These are phyloP conservation scores for Agaricus subrufescens DNA, from an alignment of 768 basidiomycete species.

Conservation along the genomic window DNA sequence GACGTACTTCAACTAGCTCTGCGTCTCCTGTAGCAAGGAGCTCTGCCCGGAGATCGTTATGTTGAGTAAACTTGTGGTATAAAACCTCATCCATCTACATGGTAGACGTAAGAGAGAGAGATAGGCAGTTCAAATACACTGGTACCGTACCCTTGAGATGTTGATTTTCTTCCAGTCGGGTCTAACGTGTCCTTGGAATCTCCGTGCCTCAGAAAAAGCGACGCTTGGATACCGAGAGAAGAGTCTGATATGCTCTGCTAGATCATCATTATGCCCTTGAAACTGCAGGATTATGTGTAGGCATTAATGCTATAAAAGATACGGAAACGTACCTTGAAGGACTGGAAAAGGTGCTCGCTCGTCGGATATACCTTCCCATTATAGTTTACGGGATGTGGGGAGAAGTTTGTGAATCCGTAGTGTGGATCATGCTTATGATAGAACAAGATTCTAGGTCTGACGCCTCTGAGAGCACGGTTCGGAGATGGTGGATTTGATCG, in stretches of 20 bases:
- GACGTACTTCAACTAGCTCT: slow-evolving; percentile 61
- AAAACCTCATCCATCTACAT: slow-evolving; percentile 62
- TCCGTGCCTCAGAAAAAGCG: slow-evolving; percentile 65
- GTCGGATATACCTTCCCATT: slow-evolving; percentile 66
- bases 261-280: slow-evolving; percentile 48
- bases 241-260: slow-evolving; percentile 67
- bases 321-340: slow-evolving; percentile 51
- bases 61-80: slow-evolving; percentile 70
- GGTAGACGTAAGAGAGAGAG: not conserved
- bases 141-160: slow-evolving; percentile 46
- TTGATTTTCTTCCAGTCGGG: slow-evolving; percentile 68
- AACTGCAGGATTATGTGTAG: slow-evolving; percentile 37
- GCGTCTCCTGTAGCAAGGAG: slow-evolving; percentile 63
- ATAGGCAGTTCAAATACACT: not conserved
- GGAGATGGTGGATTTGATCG: slow-evolving; percentile 12
- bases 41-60: slow-evolving; percentile 50
- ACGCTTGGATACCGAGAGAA: slow-evolving; percentile 58
- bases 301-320: not conserved
- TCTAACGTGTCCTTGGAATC: slow-evolving; percentile 56
- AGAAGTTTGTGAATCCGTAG: slow-evolving; percentile 75
- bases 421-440: slow-evolving; percentile 61
- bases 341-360: slow-evolving; percentile 75
- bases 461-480: slow-evolving; percentile 15
- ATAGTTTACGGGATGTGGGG: slow-evolving; percentile 57
- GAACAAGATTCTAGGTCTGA: slow-evolving; percentile 44